Evolutionary conservation across 306 rosid genomes (phyloP), one percentile per base, ranked within the genome.

Genomic region (Trifolium dubium): DNA sequence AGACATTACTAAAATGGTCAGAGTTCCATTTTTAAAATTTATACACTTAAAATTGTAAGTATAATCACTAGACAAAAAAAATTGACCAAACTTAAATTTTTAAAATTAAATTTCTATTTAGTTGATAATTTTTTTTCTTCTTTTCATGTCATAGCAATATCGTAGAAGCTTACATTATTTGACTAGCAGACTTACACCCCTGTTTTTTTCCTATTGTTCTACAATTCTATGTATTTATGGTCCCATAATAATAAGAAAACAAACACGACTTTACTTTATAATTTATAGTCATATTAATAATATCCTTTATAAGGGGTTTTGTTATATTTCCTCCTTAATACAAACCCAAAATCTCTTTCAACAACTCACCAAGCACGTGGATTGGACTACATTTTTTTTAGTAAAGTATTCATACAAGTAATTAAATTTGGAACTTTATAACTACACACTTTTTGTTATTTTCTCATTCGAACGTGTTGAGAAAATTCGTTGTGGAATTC

Each of bases 341-440:
- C 34, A 68, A 19, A 53, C 3, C 51, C 30, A 46, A 51, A 72
- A 50, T 3, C 4, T 2, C 4, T 81, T 89, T 86, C 94, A 88
- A 85, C 56, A 9, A 35, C 72, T 84, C 90, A 90, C 79, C 51
- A 18, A 65, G 6, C 85, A 85, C 88, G 87, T 89, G 96, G 29
- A 13, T 75, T 86, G 80, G 83, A 88, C 89, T 79, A 32, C 6
- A 1, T 30, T 30, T 53, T 10, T 54, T 18, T 54, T 54, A 18
- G 12, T 18, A 18, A 9, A 7, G 29, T 51, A 17, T 51, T 55
- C 61, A 39, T 47, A 58, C 7, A 55, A 43, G 13, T 73, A 49
- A 35, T 6, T 37, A 37, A 59, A 68, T 19, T 79, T 83, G 40
- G 79, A 65, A 71, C 60, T 7, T 66, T 71, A 54, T 23, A 13